Percentiles rank a stretch among this genome's conserved stretches.
phyloP scores from a whole-genome alignment of 2,329 filamentous ascomycete genomes.

The Alternaria ethzedia region DNA sequence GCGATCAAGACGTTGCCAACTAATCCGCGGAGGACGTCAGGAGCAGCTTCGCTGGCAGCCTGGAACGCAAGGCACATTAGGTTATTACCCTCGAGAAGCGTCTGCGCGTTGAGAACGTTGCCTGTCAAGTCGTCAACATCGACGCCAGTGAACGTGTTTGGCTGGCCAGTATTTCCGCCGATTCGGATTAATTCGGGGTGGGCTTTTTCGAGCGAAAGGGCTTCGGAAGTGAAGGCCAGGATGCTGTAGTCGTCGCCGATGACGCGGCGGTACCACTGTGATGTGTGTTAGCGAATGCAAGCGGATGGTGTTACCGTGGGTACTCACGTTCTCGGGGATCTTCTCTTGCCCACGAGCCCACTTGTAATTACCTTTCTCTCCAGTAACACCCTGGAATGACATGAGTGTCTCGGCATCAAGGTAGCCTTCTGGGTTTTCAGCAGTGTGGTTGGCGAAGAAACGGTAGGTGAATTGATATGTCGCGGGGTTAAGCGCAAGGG shows the following conservation, averaged over 20 bases:
- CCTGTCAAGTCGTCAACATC: conserved; percentile 24
- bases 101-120: conserved; percentile 21
- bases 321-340: conserved; percentile 29
- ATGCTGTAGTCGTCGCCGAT: conserved; percentile 17
- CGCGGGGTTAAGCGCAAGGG: conserved; percentile 20
- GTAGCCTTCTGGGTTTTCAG: conserved; percentile 25
- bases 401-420: conserved; percentile 24
- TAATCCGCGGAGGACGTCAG: conserved; percentile 20
- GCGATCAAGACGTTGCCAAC: conserved; percentile 20
- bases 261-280: conserved; percentile 16
- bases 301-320: background rate
- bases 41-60: conserved; percentile 17
- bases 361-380: conserved; percentile 24
- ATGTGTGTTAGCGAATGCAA: conserved; percentile 17
- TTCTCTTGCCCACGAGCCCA: conserved; percentile 25
- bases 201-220: conserved; percentile 17
- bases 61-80: conserved; percentile 25
- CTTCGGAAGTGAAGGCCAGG: background rate
- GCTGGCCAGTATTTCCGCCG: conserved; percentile 27
- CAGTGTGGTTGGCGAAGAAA: conserved; percentile 31
- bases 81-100: conserved; percentile 26
- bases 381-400: conserved; percentile 25
- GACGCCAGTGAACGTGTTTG: conserved; percentile 24
- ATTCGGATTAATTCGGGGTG: conserved; percentile 16
- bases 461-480: conserved; percentile 12